phyloP scores from a whole-genome alignment of 2,329 filamentous ascomycete species.

The Fusarium sarcochroum region DNA sequence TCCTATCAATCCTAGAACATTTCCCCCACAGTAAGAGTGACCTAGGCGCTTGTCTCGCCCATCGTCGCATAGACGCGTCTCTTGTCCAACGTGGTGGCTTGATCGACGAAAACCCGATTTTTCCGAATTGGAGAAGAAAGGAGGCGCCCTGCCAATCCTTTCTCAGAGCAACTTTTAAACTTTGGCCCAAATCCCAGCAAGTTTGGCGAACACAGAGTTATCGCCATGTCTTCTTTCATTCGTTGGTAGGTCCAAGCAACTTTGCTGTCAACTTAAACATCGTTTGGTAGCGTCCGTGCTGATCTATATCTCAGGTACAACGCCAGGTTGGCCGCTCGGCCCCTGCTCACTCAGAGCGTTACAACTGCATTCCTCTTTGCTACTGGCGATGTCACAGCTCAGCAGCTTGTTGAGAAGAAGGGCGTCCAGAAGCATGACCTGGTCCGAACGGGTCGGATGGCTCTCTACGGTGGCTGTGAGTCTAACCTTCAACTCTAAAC shows the following conservation, averaged over 20 bases:
- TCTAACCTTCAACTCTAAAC: constrained; percentile 37
- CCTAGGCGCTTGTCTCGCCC: constrained; percentile 7
- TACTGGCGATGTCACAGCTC: constrained; percentile 90
- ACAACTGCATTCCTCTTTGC: constrained; percentile 94
- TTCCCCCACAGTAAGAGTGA: constrained; percentile 6
- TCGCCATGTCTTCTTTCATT: constrained; percentile 49
- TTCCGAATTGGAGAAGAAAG: constrained; percentile 15
- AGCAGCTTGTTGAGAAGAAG: constrained; percentile 89
- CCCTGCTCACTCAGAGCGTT: constrained; percentile 89
- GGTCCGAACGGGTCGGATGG: constrained; percentile 82
- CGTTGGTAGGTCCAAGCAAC: constrained; percentile 49
- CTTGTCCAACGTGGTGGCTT: constrained; percentile 42
- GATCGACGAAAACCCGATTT: constrained; percentile 16
- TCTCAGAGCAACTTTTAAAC: constrained; percentile 32
- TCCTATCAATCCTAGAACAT: constrained; percentile 17
- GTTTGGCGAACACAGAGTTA: not conserved
- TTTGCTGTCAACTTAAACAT: not conserved
- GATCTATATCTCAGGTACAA: constrained; percentile 79
- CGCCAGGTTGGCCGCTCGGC: constrained; percentile 81
- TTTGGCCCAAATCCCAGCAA: constrained; percentile 15
- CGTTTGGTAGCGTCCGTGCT: constrained; percentile 24
- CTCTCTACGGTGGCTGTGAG: constrained; percentile 81
- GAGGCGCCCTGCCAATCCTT: constrained; percentile 8
- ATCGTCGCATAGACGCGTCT: constrained; percentile 30
- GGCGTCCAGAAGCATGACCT: constrained; percentile 83